These are phyloP conservation scores for Cicer pinnatifidum DNA, from an alignment of 306 rosid species.

Conservation along the genomic window DNA sequence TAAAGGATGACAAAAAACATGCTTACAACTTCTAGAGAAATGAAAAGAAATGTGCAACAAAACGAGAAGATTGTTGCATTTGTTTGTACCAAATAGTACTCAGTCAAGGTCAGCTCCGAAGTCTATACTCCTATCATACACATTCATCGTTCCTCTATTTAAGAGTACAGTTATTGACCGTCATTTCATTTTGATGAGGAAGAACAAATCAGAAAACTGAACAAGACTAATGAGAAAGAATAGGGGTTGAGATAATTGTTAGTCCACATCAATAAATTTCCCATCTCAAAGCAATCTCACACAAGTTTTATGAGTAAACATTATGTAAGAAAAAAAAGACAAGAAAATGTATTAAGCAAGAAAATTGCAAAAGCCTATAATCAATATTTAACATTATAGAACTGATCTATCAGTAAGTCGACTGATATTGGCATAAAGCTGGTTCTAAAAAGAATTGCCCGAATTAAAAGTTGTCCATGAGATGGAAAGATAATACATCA, in stretches of 20 bases:
- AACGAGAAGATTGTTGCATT: slow-evolving; percentile 30
- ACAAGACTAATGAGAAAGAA: slow-evolving; percentile 7
- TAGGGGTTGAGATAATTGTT: slow-evolving; percentile 3
- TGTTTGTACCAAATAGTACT: slow-evolving; percentile 28
- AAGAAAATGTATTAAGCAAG: slow-evolving; percentile 8
- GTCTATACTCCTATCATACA: slow-evolving; percentile 21
- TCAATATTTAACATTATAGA: slow-evolving; percentile 20
- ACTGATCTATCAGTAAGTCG: slow-evolving; percentile 9
- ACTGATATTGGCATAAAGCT: slow-evolving; percentile 30
- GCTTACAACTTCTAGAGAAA: slow-evolving; percentile 31
- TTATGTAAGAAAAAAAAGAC: not conserved
- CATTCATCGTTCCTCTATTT: slow-evolving; percentile 12
- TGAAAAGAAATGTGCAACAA: slow-evolving; percentile 36
- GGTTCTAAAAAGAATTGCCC: slow-evolving; percentile 1
- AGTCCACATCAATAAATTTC: slow-evolving; percentile 13
- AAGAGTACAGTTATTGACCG: not conserved
- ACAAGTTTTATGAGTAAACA: slow-evolving; percentile 29
- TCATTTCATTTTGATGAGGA: slow-evolving; percentile 17
- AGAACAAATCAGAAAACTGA: slow-evolving; percentile 1
- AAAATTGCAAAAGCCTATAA: slow-evolving; percentile 6
- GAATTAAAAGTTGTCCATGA: slow-evolving; percentile 29
- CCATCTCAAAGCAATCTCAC: slow-evolving; percentile 22
- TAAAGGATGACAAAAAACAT: slow-evolving; percentile 29
- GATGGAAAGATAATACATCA: slow-evolving; percentile 32
- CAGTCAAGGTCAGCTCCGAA: slow-evolving; percentile 18